Evolutionary conservation across 2,329 filamentous ascomycete species (phyloP), one percentile per base, ranked within the genome.

Genomic region (Xylariaceae sp.): DNA sequence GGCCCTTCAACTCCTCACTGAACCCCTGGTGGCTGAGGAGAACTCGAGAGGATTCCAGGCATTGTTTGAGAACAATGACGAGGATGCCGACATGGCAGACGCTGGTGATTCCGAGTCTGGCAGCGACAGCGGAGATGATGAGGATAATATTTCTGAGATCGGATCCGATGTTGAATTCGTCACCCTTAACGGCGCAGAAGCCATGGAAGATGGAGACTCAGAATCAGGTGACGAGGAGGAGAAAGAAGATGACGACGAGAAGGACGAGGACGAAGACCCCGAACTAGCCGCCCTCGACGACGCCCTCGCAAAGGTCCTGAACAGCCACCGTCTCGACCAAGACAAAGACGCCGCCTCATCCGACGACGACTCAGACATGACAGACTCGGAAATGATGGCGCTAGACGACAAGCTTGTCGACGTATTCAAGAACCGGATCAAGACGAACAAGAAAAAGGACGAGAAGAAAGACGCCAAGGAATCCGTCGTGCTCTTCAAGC

Each of bases 301-400:
- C 47, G 87, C 90, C 57, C 83, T 97, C 34, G 89, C 89, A 1
- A 82, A 87, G 64, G 88, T 92, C 2, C 83, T 96, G 1, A 87
- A 89, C 47, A 92, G 87, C 56, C 87, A 88, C 61, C 76, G 78
- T 6, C 75, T 85, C 18, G 83, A 88, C 70, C 82, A 86, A 56
- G 82, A 86, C 62, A 75, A 74, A 13, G 78, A 80, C 1, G 81
- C 81, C 1, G 81, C 82, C 2, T 78, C 78, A 0, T 82, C 80
- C 1, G 85, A 85, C 35, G 82, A 82, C 8, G 88, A 88, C 61
- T 86, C 83, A 2, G 90, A 96, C 74, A 96, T 99, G 92, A 88
- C 91, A 62, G 93, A 97, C 75, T 92, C 93, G 15, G 88, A 96
- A 71, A 97, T 97, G 94, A 87, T 96, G 76, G 87, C 87, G 2